Percentiles rank a stretch among this genome's conserved stretches.
These are phyloP conservation scores for Sicyos baderoa DNA, from an alignment of 306 rosid genomes.

Conservation along the genomic window DNA sequence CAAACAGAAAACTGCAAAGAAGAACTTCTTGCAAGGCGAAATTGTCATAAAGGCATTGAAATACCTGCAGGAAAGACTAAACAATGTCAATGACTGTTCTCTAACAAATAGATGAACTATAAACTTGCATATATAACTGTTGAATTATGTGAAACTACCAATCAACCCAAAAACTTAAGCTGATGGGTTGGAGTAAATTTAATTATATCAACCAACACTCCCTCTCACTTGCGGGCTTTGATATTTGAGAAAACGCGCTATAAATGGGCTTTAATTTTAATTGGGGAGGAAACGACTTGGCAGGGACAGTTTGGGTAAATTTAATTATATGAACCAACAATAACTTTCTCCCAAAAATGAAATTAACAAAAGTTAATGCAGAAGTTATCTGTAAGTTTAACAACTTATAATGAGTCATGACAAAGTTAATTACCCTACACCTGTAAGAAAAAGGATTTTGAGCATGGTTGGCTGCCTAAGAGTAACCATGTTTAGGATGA, in stretches of 20 bases:
- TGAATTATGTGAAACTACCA: no score
- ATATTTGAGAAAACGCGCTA: no score
- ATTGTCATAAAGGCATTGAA: conserved; percentile 89
- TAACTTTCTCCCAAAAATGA: not conserved
- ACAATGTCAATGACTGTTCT: not conserved
- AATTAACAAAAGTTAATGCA: conserved; percentile 5
- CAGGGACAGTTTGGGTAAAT: no score
- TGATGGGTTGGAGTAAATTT: no score
- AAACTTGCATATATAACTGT: not conserved
- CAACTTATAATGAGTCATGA: not conserved
- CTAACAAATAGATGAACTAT: not conserved
- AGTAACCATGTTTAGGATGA: not conserved
- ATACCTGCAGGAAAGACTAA: conserved; percentile 54
- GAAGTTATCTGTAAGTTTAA: not conserved
- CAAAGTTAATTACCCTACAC: not conserved
- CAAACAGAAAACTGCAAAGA: conserved; percentile 25
- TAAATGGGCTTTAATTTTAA: no score
- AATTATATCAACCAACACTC: no score
- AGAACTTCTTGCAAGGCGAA: conserved; percentile 13
- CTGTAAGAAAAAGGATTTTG: not conserved
- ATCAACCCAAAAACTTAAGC: no score
- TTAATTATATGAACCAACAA: no score
- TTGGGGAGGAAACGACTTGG: no score
- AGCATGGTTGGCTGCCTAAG: not conserved
- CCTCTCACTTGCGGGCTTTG: no score